These are phyloP conservation scores for Chimonanthus praecox DNA, from an alignment of 164 flowering plant species.

Conservation along the genomic window DNA sequence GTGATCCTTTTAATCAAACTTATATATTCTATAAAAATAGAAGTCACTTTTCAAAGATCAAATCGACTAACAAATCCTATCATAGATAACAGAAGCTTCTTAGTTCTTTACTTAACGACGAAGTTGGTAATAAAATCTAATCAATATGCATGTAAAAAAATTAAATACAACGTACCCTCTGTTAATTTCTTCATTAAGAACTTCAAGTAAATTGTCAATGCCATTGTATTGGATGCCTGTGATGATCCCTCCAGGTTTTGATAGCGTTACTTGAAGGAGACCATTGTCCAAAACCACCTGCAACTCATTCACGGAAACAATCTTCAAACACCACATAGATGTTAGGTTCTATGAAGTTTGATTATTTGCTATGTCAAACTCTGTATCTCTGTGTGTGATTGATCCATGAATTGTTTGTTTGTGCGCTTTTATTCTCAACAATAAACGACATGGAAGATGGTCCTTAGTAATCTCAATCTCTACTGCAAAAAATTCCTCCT, in stretches of 20 bases:
- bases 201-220: constrained; percentile 33
- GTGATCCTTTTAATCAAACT: neutral
- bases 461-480: too few relatives aligned
- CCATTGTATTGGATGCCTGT: constrained; percentile 31
- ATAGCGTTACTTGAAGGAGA: constrained; percentile 29
- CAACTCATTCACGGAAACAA: constrained; percentile 14
- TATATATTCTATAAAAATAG: too few relatives aligned
- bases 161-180: constrained; percentile 24
- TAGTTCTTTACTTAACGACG: neutral
- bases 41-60: neutral
- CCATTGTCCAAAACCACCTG: constrained; percentile 48
- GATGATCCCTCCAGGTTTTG: constrained; percentile 36
- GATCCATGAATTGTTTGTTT: too few relatives aligned
- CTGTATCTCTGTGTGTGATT: too few relatives aligned
- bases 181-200: constrained; percentile 25
- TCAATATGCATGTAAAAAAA: too few relatives aligned
- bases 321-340: too few relatives aligned
- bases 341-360: too few relatives aligned
- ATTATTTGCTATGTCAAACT: too few relatives aligned
- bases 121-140: neutral
- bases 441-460: too few relatives aligned
- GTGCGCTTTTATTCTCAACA: too few relatives aligned
- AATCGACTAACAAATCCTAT: neutral
- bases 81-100: neutral
- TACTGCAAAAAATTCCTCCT: too few relatives aligned